phyloP scores from a whole-genome alignment of 2,329 filamentous ascomycete genomes.

The Aspergillus bombycis region DNA sequence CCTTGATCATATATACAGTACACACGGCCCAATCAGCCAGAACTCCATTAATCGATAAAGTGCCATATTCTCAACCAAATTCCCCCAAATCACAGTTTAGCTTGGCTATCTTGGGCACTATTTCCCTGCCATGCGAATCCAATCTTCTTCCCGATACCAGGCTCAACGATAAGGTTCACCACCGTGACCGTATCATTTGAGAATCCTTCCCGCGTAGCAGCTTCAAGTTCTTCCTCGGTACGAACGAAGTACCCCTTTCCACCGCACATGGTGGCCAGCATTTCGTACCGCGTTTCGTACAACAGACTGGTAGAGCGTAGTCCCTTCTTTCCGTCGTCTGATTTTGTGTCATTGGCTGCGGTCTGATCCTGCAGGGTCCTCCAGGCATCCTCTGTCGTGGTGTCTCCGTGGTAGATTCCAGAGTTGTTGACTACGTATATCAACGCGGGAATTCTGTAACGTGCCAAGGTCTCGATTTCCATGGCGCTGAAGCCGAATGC shows the following conservation, averaged over 20 bases:
- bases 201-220: constrained; percentile 56
- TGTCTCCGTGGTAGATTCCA: constrained; percentile 54
- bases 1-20: background rate
- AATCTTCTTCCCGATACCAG: constrained; percentile 48
- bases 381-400: constrained; percentile 46
- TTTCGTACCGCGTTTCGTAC: constrained; percentile 60
- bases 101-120: constrained; percentile 26
- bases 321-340: constrained; percentile 33
- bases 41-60: background rate
- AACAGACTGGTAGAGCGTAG: constrained; percentile 55
- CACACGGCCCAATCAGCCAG: background rate
- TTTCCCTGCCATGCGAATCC: constrained; percentile 41
- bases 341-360: constrained; percentile 30
- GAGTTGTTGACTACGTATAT: constrained; percentile 62
- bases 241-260: constrained; percentile 57
- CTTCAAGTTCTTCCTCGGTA: constrained; percentile 55
- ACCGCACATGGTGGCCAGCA: constrained; percentile 58
- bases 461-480: constrained; percentile 61
- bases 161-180: constrained; percentile 60
- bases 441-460: constrained; percentile 57
- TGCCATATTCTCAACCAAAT: background rate
- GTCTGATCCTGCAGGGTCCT: constrained; percentile 49
- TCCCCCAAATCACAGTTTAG: constrained; percentile 24
- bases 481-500: constrained; percentile 60
- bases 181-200: constrained; percentile 51